Conservation (phyloP, 768 basidiomycete species). For the Phanerochaete sordida region DNA sequence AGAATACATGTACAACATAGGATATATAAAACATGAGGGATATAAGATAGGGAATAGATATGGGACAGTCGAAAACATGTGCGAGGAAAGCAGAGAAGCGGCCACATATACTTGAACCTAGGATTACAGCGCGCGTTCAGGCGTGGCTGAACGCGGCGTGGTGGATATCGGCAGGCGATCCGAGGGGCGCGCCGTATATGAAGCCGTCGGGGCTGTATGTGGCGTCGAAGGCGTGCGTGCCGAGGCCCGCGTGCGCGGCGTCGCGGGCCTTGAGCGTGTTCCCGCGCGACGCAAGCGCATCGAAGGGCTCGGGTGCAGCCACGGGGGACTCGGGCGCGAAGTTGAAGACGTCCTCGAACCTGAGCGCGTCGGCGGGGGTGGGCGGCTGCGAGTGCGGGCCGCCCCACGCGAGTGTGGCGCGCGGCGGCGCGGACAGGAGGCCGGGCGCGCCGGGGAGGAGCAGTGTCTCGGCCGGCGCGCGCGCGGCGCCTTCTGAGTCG, state of each 20-base stretch:
- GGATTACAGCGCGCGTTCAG: neutral
- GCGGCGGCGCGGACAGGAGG: neutral
- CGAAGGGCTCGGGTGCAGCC: neutral
- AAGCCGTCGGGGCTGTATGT: neutral
- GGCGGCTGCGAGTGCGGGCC: neutral
- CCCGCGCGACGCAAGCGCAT: neutral
- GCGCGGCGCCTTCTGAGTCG: neutral
- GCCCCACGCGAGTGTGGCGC: neutral
- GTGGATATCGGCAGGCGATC: neutral
- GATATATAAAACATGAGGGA: neutral
- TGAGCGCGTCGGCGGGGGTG: neutral
- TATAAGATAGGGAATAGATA: neutral
- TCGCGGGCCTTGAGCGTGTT: neutral
- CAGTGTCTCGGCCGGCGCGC: neutral
- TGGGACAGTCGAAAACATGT: neutral
- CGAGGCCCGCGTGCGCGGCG: too few relatives aligned
- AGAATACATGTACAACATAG: neutral
- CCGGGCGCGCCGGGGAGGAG: neutral
- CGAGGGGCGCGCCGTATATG: neutral
- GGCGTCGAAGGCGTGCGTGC: neutral
- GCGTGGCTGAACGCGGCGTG: neutral
- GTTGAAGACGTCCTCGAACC: constrained; percentile 11
- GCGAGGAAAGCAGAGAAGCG: neutral
- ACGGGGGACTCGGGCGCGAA: neutral
- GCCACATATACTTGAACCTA: neutral